phyloP scores from a whole-genome alignment of 805 yeast species.

The Starmerella ratchasimensis region DNA sequence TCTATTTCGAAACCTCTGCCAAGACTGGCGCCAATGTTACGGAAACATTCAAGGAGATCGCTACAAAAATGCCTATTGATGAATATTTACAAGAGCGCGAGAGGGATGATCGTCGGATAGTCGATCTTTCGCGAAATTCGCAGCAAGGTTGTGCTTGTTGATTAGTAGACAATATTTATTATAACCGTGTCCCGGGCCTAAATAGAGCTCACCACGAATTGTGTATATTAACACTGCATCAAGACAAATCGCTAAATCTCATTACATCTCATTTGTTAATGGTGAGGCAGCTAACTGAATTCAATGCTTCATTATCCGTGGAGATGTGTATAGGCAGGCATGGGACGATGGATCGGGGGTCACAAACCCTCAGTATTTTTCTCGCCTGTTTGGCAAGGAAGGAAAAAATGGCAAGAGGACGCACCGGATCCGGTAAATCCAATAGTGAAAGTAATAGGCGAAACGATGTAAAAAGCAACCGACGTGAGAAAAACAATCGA shows the following conservation, averaged over 20 bases:
- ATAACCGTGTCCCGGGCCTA: too few relatives aligned
- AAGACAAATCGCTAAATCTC: too few relatives aligned
- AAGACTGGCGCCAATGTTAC: slow-evolving; percentile 52
- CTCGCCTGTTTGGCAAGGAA: too few relatives aligned
- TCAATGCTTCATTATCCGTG: too few relatives aligned
- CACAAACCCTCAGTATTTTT: too few relatives aligned
- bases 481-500: background rate
- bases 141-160: slow-evolving; percentile 28
- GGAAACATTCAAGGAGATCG: slow-evolving; percentile 34
- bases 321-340: too few relatives aligned
- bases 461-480: background rate
- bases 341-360: too few relatives aligned
- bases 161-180: background rate
- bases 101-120: slow-evolving; percentile 18
- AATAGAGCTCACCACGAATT: too few relatives aligned
- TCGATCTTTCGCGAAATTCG: slow-evolving; percentile 16
- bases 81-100: slow-evolving; percentile 22
- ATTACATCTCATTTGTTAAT: too few relatives aligned
- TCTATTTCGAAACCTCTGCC: slow-evolving; percentile 52
- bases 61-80: slow-evolving; percentile 37
- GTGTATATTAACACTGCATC: too few relatives aligned
- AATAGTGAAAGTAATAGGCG: background rate
- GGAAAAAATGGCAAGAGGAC: background rate
- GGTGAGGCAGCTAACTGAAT: too few relatives aligned
- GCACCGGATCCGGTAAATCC: background rate